Percentiles rank a stretch among this genome's conserved stretches.
Conservation (phyloP, 495 filamentous ascomycete species). For the Penicillium paxilli region DNA sequence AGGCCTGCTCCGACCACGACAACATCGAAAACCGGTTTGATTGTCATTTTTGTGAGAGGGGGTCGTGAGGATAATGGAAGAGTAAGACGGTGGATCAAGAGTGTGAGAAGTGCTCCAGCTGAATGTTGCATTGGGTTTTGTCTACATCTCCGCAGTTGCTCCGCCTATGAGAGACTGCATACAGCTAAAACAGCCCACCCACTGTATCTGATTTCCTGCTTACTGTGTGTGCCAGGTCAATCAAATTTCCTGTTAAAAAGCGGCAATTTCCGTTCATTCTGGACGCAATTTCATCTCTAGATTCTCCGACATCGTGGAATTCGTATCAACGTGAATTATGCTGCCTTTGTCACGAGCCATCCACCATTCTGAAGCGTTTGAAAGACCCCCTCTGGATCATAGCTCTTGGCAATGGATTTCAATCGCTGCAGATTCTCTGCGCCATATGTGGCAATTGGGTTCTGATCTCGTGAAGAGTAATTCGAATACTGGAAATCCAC, state of each 20-base stretch:
- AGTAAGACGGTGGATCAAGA: no score
- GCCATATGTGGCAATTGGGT: constrained; percentile 10
- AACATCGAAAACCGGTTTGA: constrained; percentile 26
- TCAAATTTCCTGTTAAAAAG: no score
- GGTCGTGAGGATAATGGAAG: no score
- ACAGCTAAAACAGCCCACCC: no score
- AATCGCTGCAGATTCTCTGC: background rate
- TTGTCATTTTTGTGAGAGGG: background rate
- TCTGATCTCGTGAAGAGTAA: constrained; percentile 12
- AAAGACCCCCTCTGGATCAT: background rate
- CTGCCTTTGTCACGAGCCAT: background rate
- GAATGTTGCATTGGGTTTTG: background rate
- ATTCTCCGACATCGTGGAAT: background rate
- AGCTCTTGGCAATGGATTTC: background rate
- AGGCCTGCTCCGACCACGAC: constrained; percentile 52
- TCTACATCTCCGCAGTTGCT: no score
- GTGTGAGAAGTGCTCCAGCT: no score
- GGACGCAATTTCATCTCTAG: no score
- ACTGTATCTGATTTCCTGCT: no score
- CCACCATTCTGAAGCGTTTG: background rate
- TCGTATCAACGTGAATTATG: background rate
- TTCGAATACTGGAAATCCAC: constrained; percentile 14
- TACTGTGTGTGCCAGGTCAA: no score
- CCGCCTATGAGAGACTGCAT: no score
- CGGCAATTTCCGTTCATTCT: no score